A percentile compares a stretch with the other conserved stretches of the same genome.
These are phyloP conservation scores for Fusarium succisae DNA, from an alignment of 2,329 filamentous ascomycete species.

Conservation along the genomic window DNA sequence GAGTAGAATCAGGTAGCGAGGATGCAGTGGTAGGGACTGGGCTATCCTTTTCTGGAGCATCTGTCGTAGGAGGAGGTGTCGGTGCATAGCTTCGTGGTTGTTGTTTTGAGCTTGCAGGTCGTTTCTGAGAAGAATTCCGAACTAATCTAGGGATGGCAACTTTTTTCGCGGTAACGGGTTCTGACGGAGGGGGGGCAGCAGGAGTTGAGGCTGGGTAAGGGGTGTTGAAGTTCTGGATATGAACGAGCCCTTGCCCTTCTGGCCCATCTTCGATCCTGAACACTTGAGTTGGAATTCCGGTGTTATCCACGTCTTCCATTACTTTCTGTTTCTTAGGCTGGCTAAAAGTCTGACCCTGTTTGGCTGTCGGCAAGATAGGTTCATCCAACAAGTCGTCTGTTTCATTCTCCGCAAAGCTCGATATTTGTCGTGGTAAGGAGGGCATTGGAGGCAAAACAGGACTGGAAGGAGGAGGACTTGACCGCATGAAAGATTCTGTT, in stretches of 20 bases:
- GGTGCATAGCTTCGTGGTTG: conserved; percentile 43
- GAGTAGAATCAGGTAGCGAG: conserved; percentile 11
- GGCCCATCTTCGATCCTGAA: conserved; percentile 52
- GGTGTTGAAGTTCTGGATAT: conserved; percentile 49
- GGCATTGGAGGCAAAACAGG: conserved; percentile 75
- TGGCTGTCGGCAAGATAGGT: conserved; percentile 57
- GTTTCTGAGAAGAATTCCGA: conserved; percentile 33
- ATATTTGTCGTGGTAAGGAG: conserved; percentile 72
- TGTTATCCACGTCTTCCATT: conserved; percentile 48
- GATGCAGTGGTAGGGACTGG: conserved; percentile 32
- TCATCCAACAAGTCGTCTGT: conserved; percentile 76
- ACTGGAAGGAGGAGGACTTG: conserved; percentile 79
- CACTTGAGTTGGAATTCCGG: conserved; percentile 54
- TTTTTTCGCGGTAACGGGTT: conserved; percentile 36
- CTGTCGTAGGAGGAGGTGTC: conserved; percentile 54
- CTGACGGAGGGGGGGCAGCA: conserved; percentile 23
- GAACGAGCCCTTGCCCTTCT: conserved; percentile 48
- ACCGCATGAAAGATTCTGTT: conserved; percentile 62
- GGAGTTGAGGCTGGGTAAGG: conserved; percentile 38
- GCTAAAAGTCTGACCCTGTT: conserved; percentile 45
- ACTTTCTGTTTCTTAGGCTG: conserved; percentile 25
- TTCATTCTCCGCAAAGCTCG: conserved; percentile 86
- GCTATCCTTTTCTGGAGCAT: conserved; percentile 49
- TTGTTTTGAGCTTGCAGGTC: conserved; percentile 25
- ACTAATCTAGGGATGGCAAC: conserved; percentile 7